A percentile compares a stretch with the other conserved stretches of the same genome.
These are phyloP conservation scores for Wolfiporia cocos DNA, from an alignment of 1,284 basidiomycete genomes.

Conservation along the genomic window DNA sequence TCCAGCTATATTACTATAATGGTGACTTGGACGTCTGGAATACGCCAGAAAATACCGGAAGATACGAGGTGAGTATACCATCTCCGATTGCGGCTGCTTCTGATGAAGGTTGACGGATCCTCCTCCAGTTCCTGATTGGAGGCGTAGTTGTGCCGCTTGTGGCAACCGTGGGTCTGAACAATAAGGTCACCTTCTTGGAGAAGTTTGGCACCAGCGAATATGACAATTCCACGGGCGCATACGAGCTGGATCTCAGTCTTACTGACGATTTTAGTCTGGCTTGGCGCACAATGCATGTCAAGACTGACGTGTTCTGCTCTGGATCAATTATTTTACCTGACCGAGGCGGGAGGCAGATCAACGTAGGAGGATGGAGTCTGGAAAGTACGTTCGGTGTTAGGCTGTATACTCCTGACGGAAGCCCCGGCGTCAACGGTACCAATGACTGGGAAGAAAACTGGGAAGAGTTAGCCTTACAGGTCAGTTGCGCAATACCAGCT, in stretches of 20 bases:
- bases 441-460: slow-evolving; percentile 66
- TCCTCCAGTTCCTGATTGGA: slow-evolving; percentile 47
- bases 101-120: not conserved
- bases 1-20: slow-evolving; percentile 52
- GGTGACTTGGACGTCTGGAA: slow-evolving; percentile 56
- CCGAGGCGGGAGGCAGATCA: slow-evolving; percentile 59
- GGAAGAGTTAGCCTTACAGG: slow-evolving; percentile 44
- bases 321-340: slow-evolving; percentile 69
- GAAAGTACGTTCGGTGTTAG: slow-evolving; percentile 64
- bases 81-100: not conserved
- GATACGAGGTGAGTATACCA: slow-evolving; percentile 45
- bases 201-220: slow-evolving; percentile 50
- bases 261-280: slow-evolving; percentile 44
- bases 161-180: slow-evolving; percentile 69
- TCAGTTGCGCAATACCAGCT: no score
- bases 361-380: slow-evolving; percentile 63
- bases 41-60: slow-evolving; percentile 53
- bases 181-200: slow-evolving; percentile 73
- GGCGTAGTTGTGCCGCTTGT: slow-evolving; percentile 68
- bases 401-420: slow-evolving; percentile 55
- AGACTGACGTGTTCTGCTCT: slow-evolving; percentile 73
- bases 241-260: slow-evolving; percentile 64
- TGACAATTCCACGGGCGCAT: slow-evolving; percentile 67
- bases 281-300: slow-evolving; percentile 70
- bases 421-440: slow-evolving; percentile 51